These are phyloP conservation scores for Remersonia thermophila DNA, from an alignment of 2,329 filamentous ascomycete species.

Conservation along the genomic window DNA sequence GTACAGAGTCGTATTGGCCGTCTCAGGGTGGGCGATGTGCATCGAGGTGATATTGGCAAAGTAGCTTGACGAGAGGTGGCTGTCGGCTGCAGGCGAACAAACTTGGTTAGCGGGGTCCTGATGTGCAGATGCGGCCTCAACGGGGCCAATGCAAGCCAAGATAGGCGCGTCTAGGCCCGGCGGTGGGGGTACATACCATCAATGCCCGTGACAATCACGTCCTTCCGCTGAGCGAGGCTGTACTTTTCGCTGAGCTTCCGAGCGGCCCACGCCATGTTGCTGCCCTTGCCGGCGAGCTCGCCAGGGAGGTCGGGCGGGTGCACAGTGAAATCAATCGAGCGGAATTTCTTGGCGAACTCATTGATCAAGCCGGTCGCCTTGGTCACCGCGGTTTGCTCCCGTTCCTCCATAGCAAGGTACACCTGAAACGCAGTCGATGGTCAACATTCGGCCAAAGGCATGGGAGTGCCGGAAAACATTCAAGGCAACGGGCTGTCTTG, in stretches of 20 bases:
- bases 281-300: constrained; percentile 62
- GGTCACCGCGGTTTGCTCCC: constrained; percentile 46
- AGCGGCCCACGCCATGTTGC: constrained; percentile 61
- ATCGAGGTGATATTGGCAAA: constrained; percentile 52
- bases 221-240: constrained; percentile 36
- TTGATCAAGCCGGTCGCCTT: constrained; percentile 53
- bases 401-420: constrained; percentile 61
- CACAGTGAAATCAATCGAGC: constrained; percentile 53
- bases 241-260: constrained; percentile 53
- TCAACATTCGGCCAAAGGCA: constrained; percentile 10
- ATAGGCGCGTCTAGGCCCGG: background rate
- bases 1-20: constrained; percentile 51
- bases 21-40: constrained; percentile 48
- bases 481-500: constrained; percentile 2
- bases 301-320: constrained; percentile 54
- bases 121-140: constrained; percentile 7
- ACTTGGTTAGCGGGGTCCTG: constrained; percentile 20
- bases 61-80: constrained; percentile 56
- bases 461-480: constrained; percentile 7
- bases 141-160: background rate
- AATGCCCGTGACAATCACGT: constrained; percentile 59
- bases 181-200: constrained; percentile 43
- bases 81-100: constrained; percentile 43
- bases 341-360: constrained; percentile 52
- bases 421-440: constrained; percentile 33